These are phyloP conservation scores for Penicillium goetzii DNA, from an alignment of 495 filamentous ascomycete species.

Conservation along the genomic window DNA sequence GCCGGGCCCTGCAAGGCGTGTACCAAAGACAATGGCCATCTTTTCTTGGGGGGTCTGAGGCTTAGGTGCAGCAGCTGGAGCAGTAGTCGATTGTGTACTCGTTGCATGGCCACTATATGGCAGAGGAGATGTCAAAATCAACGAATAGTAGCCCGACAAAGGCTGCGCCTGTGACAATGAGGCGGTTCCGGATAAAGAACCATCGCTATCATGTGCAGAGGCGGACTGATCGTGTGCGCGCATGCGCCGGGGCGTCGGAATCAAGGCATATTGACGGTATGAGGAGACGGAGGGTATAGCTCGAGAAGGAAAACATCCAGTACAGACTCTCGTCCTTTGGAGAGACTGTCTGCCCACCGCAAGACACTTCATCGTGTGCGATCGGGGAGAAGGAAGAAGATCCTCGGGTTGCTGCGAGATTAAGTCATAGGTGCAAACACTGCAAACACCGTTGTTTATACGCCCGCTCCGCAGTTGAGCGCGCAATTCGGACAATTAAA, in stretches of 20 bases:
- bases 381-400: slow-evolving; percentile 14
- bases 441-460: slow-evolving; percentile 47
- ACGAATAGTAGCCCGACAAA: slow-evolving; percentile 47
- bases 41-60: slow-evolving; percentile 53
- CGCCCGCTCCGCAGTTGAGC: slow-evolving; percentile 14
- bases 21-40: slow-evolving; percentile 75
- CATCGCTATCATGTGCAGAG: slow-evolving; percentile 17
- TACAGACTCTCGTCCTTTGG: slow-evolving; percentile 7
- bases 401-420: slow-evolving; percentile 21
- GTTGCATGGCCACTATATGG: slow-evolving; percentile 31
- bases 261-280: slow-evolving; percentile 27
- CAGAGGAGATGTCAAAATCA: slow-evolving; percentile 39
- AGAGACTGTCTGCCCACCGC: slow-evolving; percentile 28
- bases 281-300: slow-evolving; percentile 2
- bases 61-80: slow-evolving; percentile 22
- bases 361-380: slow-evolving; percentile 40
- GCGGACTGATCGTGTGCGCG: slow-evolving; percentile 20
- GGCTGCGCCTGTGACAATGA: slow-evolving; percentile 41
- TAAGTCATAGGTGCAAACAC: slow-evolving; percentile 49
- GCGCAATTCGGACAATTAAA: slow-evolving; percentile 13
- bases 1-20: slow-evolving; percentile 70
- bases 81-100: slow-evolving; percentile 28
- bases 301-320: neutral
- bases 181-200: slow-evolving; percentile 16
- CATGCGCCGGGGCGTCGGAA: slow-evolving; percentile 31